Percentiles rank a stretch among this genome's conserved stretches.
Evolutionary conservation across 345 rosid species (phyloP).

Genomic region (Gossypium longicalyx): DNA sequence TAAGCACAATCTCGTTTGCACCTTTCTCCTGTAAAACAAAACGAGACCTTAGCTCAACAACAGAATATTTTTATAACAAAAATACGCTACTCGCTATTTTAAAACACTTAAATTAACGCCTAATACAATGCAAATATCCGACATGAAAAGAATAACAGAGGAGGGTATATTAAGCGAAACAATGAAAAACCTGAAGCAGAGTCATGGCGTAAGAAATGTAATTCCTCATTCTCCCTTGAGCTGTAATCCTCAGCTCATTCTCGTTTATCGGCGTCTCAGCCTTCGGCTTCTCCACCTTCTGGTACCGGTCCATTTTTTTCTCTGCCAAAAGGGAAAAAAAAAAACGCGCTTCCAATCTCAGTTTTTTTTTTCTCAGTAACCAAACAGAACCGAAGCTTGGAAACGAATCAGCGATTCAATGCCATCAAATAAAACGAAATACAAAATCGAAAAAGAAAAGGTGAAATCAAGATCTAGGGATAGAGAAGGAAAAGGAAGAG

Average conservation of each 20-base stretch:
- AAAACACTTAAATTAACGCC: neutral
- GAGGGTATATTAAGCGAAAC: too few relatives aligned
- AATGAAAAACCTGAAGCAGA: conserved; percentile 37
- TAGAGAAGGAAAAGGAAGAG: neutral
- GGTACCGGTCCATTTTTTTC: conserved; percentile 44
- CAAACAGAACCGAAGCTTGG: neutral
- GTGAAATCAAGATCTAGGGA: conserved; percentile 2
- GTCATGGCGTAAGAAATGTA: conserved; percentile 47
- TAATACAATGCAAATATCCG: neutral
- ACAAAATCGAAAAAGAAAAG: neutral
- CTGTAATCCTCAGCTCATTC: conserved; percentile 49
- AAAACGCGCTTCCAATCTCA: neutral
- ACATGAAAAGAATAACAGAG: neutral
- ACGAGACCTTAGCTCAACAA: neutral
- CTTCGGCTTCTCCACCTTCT: conserved; percentile 48
- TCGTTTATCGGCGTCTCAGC: conserved; percentile 41
- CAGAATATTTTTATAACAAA: neutral
- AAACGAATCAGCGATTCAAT: neutral
- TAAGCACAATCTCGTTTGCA: conserved; percentile 9
- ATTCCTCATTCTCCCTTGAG: conserved; percentile 46
- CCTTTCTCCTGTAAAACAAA: neutral
- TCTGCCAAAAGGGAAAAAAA: conserved; percentile 1
- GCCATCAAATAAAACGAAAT: neutral
- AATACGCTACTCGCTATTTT: neutral
- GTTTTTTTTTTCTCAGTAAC: neutral